Conservation (phyloP, 2,329 filamentous ascomycete species). For the Periconia digitata region DNA sequence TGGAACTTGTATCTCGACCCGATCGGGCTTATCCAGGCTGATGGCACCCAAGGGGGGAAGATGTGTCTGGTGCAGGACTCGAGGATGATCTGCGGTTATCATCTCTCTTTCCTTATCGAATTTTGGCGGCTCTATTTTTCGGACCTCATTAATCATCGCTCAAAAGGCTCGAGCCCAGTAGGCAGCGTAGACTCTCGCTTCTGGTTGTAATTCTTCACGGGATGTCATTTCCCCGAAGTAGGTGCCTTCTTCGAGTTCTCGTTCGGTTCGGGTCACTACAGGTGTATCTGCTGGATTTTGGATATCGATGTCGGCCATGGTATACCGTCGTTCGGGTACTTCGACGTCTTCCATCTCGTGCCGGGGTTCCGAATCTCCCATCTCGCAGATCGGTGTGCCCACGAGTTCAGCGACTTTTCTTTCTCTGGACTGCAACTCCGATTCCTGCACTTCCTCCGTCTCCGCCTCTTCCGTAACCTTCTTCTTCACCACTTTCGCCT, state of each 20-base stretch:
- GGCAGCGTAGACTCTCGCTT: conserved; percentile 6
- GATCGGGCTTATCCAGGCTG: no score
- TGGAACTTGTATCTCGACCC: no score
- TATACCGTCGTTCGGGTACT: conserved; percentile 11
- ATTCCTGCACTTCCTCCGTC: not conserved
- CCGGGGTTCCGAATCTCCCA: conserved; percentile 19
- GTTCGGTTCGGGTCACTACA: conserved; percentile 6
- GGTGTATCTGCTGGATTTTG: conserved; percentile 5
- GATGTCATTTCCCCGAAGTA: conserved; percentile 9
- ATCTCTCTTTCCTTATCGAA: not conserved
- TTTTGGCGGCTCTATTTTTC: not conserved
- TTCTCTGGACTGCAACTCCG: conserved; percentile 15
- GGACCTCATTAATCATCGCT: not conserved
- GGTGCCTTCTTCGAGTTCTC: conserved; percentile 6
- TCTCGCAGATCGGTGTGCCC: conserved; percentile 17
- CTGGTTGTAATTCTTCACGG: conserved; percentile 1
- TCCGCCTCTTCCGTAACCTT: not conserved
- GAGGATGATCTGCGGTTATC: no score
- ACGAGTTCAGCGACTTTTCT: conserved; percentile 15
- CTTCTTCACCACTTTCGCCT: conserved; percentile 6
- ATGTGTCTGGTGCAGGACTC: no score
- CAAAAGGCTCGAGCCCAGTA: conserved; percentile 6
- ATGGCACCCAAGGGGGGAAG: no score
- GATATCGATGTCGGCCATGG: conserved; percentile 2
- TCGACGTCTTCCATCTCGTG: conserved; percentile 21